These are phyloP conservation scores for Acanthamoeba royreba DNA, from an alignment of 208 protist species.

Conservation along the genomic window DNA sequence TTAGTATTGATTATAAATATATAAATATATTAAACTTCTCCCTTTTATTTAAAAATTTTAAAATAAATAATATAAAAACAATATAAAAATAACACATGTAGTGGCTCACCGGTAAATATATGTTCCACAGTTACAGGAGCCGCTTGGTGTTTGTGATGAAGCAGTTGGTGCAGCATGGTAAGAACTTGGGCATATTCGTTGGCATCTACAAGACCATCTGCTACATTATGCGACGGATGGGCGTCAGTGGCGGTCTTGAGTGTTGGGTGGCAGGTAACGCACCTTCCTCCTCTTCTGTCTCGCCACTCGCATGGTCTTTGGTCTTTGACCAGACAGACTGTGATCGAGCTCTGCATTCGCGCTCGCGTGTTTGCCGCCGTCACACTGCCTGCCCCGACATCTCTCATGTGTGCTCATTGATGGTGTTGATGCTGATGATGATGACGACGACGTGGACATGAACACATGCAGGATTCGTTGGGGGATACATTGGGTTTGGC, in stretches of 20 bases:
- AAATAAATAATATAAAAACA: too few species aligned
- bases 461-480: background rate
- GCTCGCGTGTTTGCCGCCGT: background rate
- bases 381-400: too few species aligned
- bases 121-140: background rate
- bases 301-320: background rate
- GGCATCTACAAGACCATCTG: constrained; percentile 64
- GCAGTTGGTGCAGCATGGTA: constrained; percentile 65
- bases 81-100: too few species aligned
- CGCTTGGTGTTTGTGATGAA: constrained; percentile 59
- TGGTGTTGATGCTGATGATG: too few species aligned
- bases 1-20: too few species aligned
- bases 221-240: constrained; percentile 52
- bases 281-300: background rate
- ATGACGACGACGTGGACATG: too few species aligned
- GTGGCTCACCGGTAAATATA: too few species aligned
- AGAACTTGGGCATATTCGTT: constrained; percentile 65
- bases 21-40: too few species aligned
- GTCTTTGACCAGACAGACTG: too few species aligned
- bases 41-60: too few species aligned
- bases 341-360: background rate
- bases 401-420: background rate
- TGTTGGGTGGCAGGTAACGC: constrained; percentile 57
- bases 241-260: constrained; percentile 54
- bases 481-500: constrained; percentile 58